phyloP scores from a whole-genome alignment of 805 yeast species.

The Scheffersomyces stipitis region DNA sequence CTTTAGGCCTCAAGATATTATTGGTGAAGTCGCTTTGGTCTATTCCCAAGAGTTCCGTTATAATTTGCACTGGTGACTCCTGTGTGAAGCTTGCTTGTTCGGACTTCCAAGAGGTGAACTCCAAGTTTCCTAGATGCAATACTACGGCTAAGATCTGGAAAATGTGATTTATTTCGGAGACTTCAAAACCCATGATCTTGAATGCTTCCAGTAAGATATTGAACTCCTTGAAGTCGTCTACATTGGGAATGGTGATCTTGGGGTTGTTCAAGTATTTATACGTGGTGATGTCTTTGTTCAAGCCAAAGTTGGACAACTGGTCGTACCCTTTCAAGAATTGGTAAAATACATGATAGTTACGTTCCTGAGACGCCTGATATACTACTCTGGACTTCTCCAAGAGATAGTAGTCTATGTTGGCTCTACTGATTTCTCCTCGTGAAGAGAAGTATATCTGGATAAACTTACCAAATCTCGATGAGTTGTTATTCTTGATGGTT shows the following conservation, averaged over 20 bases:
- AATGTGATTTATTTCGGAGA: conserved; percentile 54
- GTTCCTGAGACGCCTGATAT: conserved; percentile 67
- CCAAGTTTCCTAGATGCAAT: conserved; percentile 82
- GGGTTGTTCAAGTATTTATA: conserved; percentile 63
- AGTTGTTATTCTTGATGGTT: conserved; percentile 88
- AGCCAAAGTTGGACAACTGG: conserved; percentile 45
- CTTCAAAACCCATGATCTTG: conserved; percentile 66
- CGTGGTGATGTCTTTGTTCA: conserved; percentile 35
- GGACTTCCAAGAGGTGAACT: conserved; percentile 61
- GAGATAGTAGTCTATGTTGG: conserved; percentile 91
- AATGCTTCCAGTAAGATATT: conserved; percentile 63
- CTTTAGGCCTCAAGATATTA: conserved; percentile 72
- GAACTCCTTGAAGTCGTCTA: conserved; percentile 75
- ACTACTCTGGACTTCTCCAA: conserved; percentile 93
- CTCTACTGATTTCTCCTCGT: conserved; percentile 73
- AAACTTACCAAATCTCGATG: conserved; percentile 96
- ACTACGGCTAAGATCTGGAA: conserved; percentile 71
- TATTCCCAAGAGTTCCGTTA: conserved; percentile 68
- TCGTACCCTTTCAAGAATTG: conserved; percentile 74
- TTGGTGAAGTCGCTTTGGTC: conserved; percentile 49
- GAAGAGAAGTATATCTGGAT: conserved; percentile 76
- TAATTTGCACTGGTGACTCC: conserved; percentile 46
- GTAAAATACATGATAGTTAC: conserved; percentile 93
- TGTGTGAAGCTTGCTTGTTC: conserved; percentile 75
- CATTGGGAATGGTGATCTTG: conserved; percentile 60